A percentile compares a stretch with the other conserved stretches of the same genome.
Conservation (phyloP, 352 stramenopile genomes). For the Pythium myriotylum region DNA sequence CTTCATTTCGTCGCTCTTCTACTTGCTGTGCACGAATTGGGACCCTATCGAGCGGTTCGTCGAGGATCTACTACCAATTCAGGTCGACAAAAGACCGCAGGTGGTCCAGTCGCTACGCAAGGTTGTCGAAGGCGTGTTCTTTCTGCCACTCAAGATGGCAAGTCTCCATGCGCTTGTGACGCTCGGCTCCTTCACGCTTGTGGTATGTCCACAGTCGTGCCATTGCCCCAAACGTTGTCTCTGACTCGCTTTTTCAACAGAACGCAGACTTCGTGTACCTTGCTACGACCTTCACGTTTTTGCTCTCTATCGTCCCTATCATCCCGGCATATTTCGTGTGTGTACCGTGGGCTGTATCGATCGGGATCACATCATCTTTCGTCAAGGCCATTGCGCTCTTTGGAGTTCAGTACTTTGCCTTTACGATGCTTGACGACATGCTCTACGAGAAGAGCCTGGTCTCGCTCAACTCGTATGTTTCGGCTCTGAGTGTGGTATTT, state of each 20-base stretch:
- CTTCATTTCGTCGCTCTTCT: constrained; percentile 89
- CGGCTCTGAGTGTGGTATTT: constrained; percentile 84
- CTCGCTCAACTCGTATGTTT: constrained; percentile 85
- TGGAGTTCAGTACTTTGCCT: constrained; percentile 82
- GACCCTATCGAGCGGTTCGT: constrained; percentile 87
- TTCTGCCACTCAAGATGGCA: constrained; percentile 87
- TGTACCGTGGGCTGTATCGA: constrained; percentile 80
- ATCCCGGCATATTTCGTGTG: constrained; percentile 87
- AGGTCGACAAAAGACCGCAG: constrained; percentile 69
- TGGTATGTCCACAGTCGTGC: constrained; percentile 73
- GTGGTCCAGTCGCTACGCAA: constrained; percentile 74
- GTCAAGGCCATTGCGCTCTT: constrained; percentile 81
- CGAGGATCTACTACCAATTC: constrained; percentile 75
- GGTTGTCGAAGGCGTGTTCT: constrained; percentile 87
- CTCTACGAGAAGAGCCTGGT: constrained; percentile 90
- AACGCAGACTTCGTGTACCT: constrained; percentile 88
- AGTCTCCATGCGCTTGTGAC: constrained; percentile 89
- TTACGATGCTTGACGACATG: constrained; percentile 86
- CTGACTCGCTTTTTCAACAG: too few species aligned
- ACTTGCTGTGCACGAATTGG: constrained; percentile 85
- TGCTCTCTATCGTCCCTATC: constrained; percentile 89
- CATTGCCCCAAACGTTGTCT: too few species aligned
- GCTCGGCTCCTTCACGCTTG: constrained; percentile 82
- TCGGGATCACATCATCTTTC: constrained; percentile 79
- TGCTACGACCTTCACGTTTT: constrained; percentile 83